These are phyloP conservation scores for Austroboletus festivus DNA, from an alignment of 768 basidiomycete species.

Conservation along the genomic window DNA sequence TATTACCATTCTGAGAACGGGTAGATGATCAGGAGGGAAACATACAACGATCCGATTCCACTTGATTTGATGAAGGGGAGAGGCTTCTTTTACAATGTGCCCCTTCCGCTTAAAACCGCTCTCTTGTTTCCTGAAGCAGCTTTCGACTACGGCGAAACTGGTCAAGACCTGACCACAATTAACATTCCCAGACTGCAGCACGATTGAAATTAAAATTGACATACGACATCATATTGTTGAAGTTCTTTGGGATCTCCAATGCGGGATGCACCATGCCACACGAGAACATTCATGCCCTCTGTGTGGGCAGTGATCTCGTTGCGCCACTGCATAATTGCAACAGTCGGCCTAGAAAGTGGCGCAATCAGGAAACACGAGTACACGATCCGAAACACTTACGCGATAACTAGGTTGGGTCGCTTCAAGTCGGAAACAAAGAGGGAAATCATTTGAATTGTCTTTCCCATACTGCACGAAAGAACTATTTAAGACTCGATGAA, in stretches of 20 bases:
- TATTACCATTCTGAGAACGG: neutral
- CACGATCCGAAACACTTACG: constrained; percentile 47
- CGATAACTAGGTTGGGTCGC: constrained; percentile 89
- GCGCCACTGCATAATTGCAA: constrained; percentile 78
- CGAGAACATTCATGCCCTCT: constrained; percentile 73
- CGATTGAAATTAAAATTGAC: constrained; percentile 18
- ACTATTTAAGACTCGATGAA: constrained; percentile 9
- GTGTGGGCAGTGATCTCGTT: constrained; percentile 91
- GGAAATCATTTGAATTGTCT: constrained; percentile 95
- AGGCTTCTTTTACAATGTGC: constrained; percentile 81
- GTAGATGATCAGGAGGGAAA: constrained; percentile 6
- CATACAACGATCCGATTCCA: constrained; percentile 82
- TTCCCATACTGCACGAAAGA: constrained; percentile 66
- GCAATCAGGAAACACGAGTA: neutral
- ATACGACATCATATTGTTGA: constrained; percentile 82
- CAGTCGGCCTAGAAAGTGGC: constrained; percentile 38
- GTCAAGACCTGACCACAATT: constrained; percentile 62
- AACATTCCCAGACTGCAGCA: neutral
- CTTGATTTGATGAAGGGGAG: constrained; percentile 75
- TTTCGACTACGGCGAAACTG: constrained; percentile 86
- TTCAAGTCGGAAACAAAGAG: constrained; percentile 74
- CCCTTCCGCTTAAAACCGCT: constrained; percentile 89
- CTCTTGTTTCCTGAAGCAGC: constrained; percentile 89
- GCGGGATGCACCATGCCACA: constrained; percentile 89
- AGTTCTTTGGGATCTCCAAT: constrained; percentile 65